Conservation (phyloP, 805 yeast genomes). For the Barnettozyma californica region DNA sequence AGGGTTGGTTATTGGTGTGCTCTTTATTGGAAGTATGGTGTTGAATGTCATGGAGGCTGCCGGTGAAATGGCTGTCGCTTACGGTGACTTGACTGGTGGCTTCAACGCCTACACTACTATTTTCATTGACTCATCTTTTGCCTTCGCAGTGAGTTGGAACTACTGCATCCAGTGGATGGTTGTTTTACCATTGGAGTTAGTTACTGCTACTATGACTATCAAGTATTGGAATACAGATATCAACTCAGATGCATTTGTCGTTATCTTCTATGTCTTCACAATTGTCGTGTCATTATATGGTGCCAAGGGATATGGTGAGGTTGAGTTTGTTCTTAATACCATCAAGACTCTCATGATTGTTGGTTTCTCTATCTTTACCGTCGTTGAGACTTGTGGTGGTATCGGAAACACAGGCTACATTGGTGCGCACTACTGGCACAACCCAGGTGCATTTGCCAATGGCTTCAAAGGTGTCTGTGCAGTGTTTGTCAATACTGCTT, state of each 20-base stretch:
- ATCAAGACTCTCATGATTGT: slow-evolving; percentile 57
- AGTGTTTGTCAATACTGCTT: slow-evolving; percentile 51
- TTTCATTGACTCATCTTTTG: slow-evolving; percentile 51
- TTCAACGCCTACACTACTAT: slow-evolving; percentile 53
- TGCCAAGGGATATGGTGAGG: slow-evolving; percentile 56
- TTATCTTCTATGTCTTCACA: slow-evolving; percentile 44
- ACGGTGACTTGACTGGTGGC: slow-evolving; percentile 54
- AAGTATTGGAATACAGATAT: slow-evolving; percentile 51
- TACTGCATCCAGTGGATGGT: slow-evolving; percentile 61
- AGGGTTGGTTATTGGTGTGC: slow-evolving; percentile 48
- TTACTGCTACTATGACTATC: slow-evolving; percentile 59
- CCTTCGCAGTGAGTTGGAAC: slow-evolving; percentile 59
- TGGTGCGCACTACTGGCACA: slow-evolving; percentile 45
- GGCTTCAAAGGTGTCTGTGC: slow-evolving; percentile 52
- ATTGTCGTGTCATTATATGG: slow-evolving; percentile 45
- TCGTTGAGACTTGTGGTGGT: slow-evolving; percentile 40
- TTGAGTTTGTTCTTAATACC: slow-evolving; percentile 59
- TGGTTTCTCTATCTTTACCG: slow-evolving; percentile 53
- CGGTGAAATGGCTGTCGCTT: slow-evolving; percentile 63
- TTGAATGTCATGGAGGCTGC: slow-evolving; percentile 56
- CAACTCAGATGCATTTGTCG: slow-evolving; percentile 53
- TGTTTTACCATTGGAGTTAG: slow-evolving; percentile 58
- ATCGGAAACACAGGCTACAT: slow-evolving; percentile 40
- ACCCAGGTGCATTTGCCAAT: slow-evolving; percentile 50
- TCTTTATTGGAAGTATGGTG: slow-evolving; percentile 51